Conservation (phyloP, 176 grass and related monocot genomes). For the Puccinellia tenuiflora region DNA sequence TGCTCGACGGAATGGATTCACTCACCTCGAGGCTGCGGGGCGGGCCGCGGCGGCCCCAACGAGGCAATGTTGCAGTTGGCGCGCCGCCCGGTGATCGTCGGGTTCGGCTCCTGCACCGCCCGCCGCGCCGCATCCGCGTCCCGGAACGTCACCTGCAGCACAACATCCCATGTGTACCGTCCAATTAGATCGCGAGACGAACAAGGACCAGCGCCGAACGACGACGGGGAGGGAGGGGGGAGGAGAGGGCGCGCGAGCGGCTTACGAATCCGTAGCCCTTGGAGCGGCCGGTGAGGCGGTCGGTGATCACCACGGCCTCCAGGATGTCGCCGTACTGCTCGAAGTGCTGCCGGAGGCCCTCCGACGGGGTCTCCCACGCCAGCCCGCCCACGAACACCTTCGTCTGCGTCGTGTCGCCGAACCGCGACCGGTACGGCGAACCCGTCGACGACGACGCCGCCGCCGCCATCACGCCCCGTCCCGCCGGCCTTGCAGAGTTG, state of each 20-base stretch:
- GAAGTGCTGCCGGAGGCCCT: constrained; percentile 81
- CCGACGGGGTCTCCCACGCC: constrained; percentile 86
- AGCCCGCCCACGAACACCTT: constrained; percentile 99
- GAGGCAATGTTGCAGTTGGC: constrained; percentile 99
- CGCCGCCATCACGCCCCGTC: not conserved
- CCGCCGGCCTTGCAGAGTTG: not conserved
- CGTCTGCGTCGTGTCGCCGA: constrained; percentile 88
- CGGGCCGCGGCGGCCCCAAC: constrained; percentile 56
- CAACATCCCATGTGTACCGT: too few species aligned
- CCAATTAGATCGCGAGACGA: too few species aligned
- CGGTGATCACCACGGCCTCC: constrained; percentile 92
- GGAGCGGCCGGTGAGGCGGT: constrained; percentile 77
- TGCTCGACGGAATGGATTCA: not conserved
- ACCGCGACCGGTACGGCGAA: constrained; percentile 51
- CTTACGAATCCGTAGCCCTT: constrained; percentile 93
- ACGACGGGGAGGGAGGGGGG: too few species aligned
- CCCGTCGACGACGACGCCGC: constrained; percentile 12
- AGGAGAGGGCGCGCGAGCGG: not conserved
- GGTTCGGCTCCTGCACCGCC: constrained; percentile 78
- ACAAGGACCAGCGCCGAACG: too few species aligned
- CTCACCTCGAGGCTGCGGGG: constrained; percentile 50
- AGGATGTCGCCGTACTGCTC: constrained; percentile 94
- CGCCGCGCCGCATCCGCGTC: constrained; percentile 67
- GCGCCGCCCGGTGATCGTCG: constrained; percentile 75
- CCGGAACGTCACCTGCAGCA: constrained; percentile 96